These are phyloP conservation scores for Eucalyptus cloeziana DNA, from an alignment of 345 rosid genomes.

Conservation along the genomic window DNA sequence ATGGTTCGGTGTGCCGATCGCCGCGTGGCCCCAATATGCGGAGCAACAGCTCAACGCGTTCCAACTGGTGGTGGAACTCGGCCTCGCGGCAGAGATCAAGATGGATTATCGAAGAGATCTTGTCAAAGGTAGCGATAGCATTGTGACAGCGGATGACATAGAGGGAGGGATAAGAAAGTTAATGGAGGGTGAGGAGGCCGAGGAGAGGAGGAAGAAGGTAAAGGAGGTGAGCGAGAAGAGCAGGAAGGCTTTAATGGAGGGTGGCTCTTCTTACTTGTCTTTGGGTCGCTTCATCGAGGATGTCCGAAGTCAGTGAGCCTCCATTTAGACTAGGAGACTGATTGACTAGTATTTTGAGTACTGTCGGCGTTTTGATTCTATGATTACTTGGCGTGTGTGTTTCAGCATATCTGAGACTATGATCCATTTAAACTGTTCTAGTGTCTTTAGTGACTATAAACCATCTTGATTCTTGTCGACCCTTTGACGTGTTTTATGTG, in stretches of 20 bases:
- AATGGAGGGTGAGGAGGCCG: conserved; percentile 17
- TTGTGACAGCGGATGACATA: conserved; percentile 7
- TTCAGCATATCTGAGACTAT: fast-evolving
- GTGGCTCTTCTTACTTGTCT: conserved; percentile 32
- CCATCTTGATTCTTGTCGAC: too few species aligned
- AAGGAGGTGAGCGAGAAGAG: conserved; percentile 11
- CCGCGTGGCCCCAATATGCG: too few species aligned
- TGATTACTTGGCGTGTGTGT: too few species aligned
- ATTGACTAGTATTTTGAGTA: too few species aligned
- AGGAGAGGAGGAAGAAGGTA: conserved; percentile 13
- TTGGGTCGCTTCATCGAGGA: conserved; percentile 16
- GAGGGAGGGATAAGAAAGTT: conserved; percentile 23
- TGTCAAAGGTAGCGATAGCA: neutral
- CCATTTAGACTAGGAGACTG: too few species aligned
- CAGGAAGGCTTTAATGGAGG: conserved; percentile 19
- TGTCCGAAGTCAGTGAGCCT: neutral
- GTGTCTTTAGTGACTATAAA: too few species aligned
- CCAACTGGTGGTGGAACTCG: too few species aligned
- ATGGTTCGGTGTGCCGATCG: neutral
- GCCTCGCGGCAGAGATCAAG: too few species aligned
- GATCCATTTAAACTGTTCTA: too few species aligned
- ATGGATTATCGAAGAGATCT: neutral
- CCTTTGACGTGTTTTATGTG: neutral
- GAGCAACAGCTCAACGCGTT: too few species aligned
- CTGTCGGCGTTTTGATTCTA: too few species aligned